Evolutionary conservation across 306 rosid genomes (phyloP), one percentile per base, ranked within the genome.

Genomic region (Lablab purpureus): DNA sequence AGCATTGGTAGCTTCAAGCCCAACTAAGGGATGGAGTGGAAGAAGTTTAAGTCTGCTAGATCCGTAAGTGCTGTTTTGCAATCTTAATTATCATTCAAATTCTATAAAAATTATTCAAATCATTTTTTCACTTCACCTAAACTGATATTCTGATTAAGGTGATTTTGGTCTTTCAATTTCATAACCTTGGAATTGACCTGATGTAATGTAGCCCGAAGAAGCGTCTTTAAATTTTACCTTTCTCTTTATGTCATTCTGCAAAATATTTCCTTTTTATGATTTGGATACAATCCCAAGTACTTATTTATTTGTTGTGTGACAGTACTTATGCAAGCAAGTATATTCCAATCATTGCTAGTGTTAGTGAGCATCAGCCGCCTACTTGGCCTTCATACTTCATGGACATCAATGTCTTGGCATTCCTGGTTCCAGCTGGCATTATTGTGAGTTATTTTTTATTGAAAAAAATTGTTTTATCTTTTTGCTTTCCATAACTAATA

Each of bases 331-430:
- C 99, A 69, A 96, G 99, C 97, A 96, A 96, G 90, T 96, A 96
- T 85, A 96, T 96, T 67, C 99, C 99, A 40, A 96, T 96, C 88
- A 96, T 96, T 85, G 99, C 99, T 82, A 96, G 99, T 80, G 99
- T 96, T 82, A 96, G 99, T 76, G 99, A 96, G 92, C 99, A 96
- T 83, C 99, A 96, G 82, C 99, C 99, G 0, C 99, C 99, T 67
- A 96, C 99, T 49, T 96, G 99, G 99, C 99, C 99, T 85, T 96
- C 99, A 54, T 96, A 96, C 91, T 96, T 96, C 76, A 96, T 96
- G 99, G 99, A 96, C 88, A 91, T 96, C 79, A 96, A 96, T 78
- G 99, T 96, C 76, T 82, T 96, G 88, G 99, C 99, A 74, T 96
- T 96, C 85, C 87, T 96, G 79, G 98, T 96, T 89, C 99, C 99